Evolutionary conservation across 2,329 filamentous ascomycete species (phyloP).

Genomic region (Xylaria sp.): DNA sequence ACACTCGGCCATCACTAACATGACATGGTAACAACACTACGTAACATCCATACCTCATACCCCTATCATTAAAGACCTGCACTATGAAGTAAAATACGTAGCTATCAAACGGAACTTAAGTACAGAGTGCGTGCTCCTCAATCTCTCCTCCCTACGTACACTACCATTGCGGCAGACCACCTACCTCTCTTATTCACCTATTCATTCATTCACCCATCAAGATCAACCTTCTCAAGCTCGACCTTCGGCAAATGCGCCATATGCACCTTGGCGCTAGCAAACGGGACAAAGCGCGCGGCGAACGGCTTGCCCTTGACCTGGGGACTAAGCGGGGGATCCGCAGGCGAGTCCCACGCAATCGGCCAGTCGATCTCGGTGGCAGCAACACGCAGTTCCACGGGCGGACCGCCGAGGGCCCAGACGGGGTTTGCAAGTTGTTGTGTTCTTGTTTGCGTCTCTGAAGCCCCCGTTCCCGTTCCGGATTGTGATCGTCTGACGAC

Average conservation of each 20-base stretch:
- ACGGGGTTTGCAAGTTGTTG: slow-evolving; percentile 38
- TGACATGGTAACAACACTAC: no score
- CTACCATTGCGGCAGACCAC: no score
- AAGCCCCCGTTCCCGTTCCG: no score
- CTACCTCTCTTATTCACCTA: not conserved
- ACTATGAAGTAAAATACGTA: no score
- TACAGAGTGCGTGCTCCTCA: no score
- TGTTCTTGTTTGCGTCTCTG: no score
- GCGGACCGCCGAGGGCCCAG: slow-evolving; percentile 40
- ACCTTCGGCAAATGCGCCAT: slow-evolving; percentile 43
- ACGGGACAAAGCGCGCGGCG: slow-evolving; percentile 41
- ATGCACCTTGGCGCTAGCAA: slow-evolving; percentile 43
- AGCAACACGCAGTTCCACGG: slow-evolving; percentile 41
- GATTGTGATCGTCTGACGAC: slow-evolving; percentile 27
- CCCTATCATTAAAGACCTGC: no score
- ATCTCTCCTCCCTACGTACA: no score
- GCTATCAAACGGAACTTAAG: no score
- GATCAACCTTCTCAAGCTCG: slow-evolving; percentile 33
- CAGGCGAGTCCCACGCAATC: slow-evolving; percentile 36
- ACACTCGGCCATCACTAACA: no score
- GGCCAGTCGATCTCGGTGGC: slow-evolving; percentile 43
- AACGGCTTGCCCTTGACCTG: slow-evolving; percentile 35
- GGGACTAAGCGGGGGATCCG: slow-evolving; percentile 32
- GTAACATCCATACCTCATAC: no score
- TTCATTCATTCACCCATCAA: slow-evolving; percentile 16